A percentile compares a stretch with the other conserved stretches of the same genome.
Evolutionary conservation across 192 early-diverging fungal species (phyloP).

Genomic region (Coemansia sp.): DNA sequence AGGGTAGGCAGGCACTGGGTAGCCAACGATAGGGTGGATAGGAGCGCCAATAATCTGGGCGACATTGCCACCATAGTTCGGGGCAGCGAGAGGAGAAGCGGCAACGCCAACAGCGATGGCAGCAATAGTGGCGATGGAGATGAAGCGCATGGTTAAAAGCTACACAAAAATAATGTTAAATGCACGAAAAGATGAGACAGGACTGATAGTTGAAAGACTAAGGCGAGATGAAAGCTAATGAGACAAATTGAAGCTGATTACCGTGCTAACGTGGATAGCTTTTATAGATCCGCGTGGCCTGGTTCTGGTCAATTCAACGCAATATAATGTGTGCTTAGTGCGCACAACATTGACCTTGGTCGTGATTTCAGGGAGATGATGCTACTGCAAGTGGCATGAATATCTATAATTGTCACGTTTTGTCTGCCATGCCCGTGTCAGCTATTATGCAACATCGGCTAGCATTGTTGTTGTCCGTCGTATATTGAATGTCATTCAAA

Average conservation of each 20-base stretch:
- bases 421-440: neutral
- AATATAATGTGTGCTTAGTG: neutral
- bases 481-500: conserved; percentile 7
- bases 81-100: conserved; percentile 39
- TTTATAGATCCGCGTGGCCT: neutral
- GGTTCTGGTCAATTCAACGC: neutral
- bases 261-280: neutral
- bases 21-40: conserved; percentile 1
- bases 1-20: conserved; percentile 19
- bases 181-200: neutral
- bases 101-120: conserved; percentile 29
- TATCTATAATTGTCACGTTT: conserved; percentile 2
- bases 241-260: neutral
- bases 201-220: neutral
- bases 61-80: conserved; percentile 36
- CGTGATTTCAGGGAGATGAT: neutral
- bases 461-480: neutral
- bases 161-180: neutral
- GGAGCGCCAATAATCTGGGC: conserved; percentile 26
- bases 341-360: neutral
- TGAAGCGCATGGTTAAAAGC: conserved; percentile 36
- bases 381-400: neutral
- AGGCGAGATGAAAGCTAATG: conserved; percentile 1
- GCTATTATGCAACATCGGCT: neutral
- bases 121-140: conserved; percentile 23